Evolutionary conservation across 495 filamentous ascomycete genomes (phyloP), one percentile per base, ranked within the genome.

Genomic region (Acidomyces sp.): DNA sequence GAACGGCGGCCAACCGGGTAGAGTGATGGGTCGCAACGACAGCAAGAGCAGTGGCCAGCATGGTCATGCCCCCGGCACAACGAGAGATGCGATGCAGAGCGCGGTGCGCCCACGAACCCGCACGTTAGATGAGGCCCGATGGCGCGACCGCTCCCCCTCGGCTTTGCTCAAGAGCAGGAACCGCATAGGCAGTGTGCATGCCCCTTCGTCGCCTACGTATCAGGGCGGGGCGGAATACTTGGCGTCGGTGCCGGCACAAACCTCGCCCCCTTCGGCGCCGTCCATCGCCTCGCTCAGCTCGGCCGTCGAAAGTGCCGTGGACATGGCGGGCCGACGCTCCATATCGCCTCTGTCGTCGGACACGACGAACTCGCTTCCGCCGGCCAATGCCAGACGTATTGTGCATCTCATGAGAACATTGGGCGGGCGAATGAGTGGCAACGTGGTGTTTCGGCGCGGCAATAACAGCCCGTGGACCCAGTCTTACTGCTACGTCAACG

Each of bases 371-470:
- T 62, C 61, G 29, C 51, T 59, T 23, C 69, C 68, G 11, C 72
- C 75, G 4, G 63, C 67, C 10, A 72, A 80, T 56, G 73, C 72
- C 13, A 72, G 75, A 41, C 75, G 66, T 45, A 68, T 84, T 10
- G 57, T 82, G 39, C 63, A 70, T 46, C 53, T 85, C 31, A 83
- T 84, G 80, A 76, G 72, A 48, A 68, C 62, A 15, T 60, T 78
- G 9, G 73, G 75, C 34, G 80, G 80, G 9, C 63, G 71, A 43
- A 84, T 83, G 79, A 70, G 70, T 45, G 80, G 80, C 34, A 69
- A 71, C 36, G 56, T 82, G 11, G 75, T 80, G 40, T 82, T 80
- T 49, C 69, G 77, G 49, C 55, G 64, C 19, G 68, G 69, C 10
- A 62, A 60, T 11, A 62, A 56, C 21, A 67, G 64, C 7, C 61